A percentile compares a stretch with the other conserved stretches of the same genome.
phyloP scores from a whole-genome alignment of 2,329 filamentous ascomycete species.

The Clarireedia sp. region DNA sequence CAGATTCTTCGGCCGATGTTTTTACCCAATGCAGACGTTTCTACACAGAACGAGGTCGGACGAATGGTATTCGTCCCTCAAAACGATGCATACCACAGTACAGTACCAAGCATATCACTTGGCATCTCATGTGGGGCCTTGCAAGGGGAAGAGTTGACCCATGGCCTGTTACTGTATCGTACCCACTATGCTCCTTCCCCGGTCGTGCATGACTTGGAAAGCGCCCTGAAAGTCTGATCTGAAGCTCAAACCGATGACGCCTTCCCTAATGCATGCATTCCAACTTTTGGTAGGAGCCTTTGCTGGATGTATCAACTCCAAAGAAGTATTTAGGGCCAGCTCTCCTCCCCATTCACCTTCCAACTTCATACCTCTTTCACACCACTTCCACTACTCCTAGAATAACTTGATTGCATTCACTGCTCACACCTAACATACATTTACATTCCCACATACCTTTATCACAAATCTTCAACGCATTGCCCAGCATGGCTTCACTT shows the following conservation, averaged over 20 bases:
- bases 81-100: neutral
- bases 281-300: too few relatives aligned
- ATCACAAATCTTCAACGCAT: neutral
- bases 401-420: neutral
- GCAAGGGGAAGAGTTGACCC: neutral
- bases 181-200: conserved; percentile 1
- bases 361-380: neutral
- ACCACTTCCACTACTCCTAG: neutral
- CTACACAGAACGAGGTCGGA: too few relatives aligned
- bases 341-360: neutral
- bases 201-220: conserved; percentile 3
- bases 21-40: too few relatives aligned
- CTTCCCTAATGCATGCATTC: neutral
- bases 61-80: neutral
- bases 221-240: conserved; percentile 1
- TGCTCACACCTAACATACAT: neutral
- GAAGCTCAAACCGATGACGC: conserved; percentile 1
- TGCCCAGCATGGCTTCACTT: conserved; percentile 24
- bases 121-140: neutral
- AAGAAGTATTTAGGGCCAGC: conserved; percentile 2
- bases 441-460: neutral
- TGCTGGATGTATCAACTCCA: neutral
- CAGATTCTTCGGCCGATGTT: too few relatives aligned
- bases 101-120: too few relatives aligned
- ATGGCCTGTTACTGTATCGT: conserved; percentile 6